Evolutionary conservation across 768 basidiomycete species (phyloP), one percentile per base, ranked within the genome.

Genomic region (Cantharellus anzutake): DNA sequence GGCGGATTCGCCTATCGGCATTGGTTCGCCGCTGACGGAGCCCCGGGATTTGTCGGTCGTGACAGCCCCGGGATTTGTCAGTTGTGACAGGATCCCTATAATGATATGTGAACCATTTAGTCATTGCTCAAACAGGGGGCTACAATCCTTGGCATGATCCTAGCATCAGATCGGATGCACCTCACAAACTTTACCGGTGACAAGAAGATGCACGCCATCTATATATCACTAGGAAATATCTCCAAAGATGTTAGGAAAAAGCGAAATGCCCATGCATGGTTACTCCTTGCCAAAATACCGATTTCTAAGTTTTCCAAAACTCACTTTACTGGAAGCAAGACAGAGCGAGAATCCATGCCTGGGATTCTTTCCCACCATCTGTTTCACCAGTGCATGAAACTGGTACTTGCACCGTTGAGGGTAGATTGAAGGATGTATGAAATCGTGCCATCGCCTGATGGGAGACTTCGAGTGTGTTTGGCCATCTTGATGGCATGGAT

Each of bases 161-260:
- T 79, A 2, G 70, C 75, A 0, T 70, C 74, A 0, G 75, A 79
- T 65, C 77, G 77, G 59, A 77, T 74, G 0, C 67, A 71, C 57
- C 64, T 77, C 0, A 57, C 58, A 4, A 60, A 65, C 0, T 75
- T 77, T 59, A 63, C 66, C 3, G 63, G 70, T 2, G 71, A 74
- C 59, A 75, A 76, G 60, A 57, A 62, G 20, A 72, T 73, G 4
- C 77, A 72, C 64, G 76, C 76, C 0, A 70, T 77, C 0, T 77
- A 77, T 63, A 59, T 75, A 0, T 72, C 74, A 1, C 66, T 75
- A 37, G 75, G 73, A 0, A 75, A 74, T 58, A 66, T 78, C 2
- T 68, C 71, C 0, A 77, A 76, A 58, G 65, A 70, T 2, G 69
- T 75, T 5, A 64, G 71, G 0, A 63, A 70, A 0, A 67, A 75